phyloP scores from a whole-genome alignment of 2,329 filamentous ascomycete genomes.

The Aureobasidium sp. region DNA sequence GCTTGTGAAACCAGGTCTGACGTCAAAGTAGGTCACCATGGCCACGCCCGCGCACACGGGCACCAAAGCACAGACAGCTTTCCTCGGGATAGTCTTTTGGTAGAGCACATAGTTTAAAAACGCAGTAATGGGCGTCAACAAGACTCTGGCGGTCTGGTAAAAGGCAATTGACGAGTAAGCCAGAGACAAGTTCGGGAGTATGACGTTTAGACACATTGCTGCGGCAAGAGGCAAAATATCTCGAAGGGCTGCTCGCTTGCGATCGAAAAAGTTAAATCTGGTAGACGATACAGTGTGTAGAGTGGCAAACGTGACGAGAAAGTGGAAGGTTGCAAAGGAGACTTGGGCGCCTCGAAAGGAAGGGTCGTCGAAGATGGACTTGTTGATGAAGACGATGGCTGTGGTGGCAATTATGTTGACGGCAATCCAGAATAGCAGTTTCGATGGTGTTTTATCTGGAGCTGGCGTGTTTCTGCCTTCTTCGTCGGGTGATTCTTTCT shows the following conservation, averaged over 20 bases:
- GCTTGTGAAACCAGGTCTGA: slow-evolving; percentile 34
- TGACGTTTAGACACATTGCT: slow-evolving; percentile 63
- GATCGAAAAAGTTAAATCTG: slow-evolving; percentile 52
- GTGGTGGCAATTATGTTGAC: slow-evolving; percentile 18
- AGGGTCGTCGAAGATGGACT: slow-evolving; percentile 17
- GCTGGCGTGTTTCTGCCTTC: not conserved
- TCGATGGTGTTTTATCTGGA: not conserved
- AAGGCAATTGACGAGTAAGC: slow-evolving; percentile 63
- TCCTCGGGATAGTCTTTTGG: slow-evolving; percentile 47
- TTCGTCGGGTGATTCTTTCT: not conserved
- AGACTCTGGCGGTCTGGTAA: slow-evolving; percentile 62
- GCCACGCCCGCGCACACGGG: slow-evolving; percentile 59
- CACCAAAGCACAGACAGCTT: slow-evolving; percentile 48
- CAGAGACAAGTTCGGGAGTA: slow-evolving; percentile 61
- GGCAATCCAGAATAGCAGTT: slow-evolving; percentile 15
- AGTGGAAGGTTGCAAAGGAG: slow-evolving; percentile 63
- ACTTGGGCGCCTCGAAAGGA: slow-evolving; percentile 15
- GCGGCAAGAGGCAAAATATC: slow-evolving; percentile 58
- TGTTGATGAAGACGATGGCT: slow-evolving; percentile 18
- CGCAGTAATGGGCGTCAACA: slow-evolving; percentile 59
- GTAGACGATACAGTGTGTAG: slow-evolving; percentile 56
- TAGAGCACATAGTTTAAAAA: slow-evolving; percentile 59
- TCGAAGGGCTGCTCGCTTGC: slow-evolving; percentile 48
- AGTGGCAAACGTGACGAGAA: slow-evolving; percentile 57
- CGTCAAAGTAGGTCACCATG: slow-evolving; percentile 62